These are phyloP conservation scores for Mycosphaerella arachidis DNA, from an alignment of 2,329 filamentous ascomycete genomes.

Conservation along the genomic window DNA sequence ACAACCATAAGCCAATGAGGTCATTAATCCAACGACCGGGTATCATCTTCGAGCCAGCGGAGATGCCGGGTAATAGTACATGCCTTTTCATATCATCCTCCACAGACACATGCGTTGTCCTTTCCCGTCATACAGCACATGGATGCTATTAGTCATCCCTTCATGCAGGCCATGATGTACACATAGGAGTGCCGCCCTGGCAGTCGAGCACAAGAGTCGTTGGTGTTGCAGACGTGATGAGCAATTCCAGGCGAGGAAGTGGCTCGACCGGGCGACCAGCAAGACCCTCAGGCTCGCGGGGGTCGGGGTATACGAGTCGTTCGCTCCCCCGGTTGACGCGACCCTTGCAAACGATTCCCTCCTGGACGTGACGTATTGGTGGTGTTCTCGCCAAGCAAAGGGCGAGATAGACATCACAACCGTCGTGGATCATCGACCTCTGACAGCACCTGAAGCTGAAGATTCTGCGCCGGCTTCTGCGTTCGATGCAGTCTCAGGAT, in stretches of 20 bases:
- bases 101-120: neutral
- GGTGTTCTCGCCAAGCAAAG: neutral
- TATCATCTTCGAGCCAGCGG: conserved; percentile 1
- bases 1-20: neutral
- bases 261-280: neutral
- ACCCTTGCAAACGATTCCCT: neutral
- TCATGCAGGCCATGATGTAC: neutral
- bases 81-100: neutral
- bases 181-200: neutral
- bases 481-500: conserved; percentile 17
- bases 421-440: conserved; percentile 14
- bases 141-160: neutral
- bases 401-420: neutral
- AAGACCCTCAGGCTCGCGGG: neutral
- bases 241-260: neutral
- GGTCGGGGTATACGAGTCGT: neutral
- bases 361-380: neutral
- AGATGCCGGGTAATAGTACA: conserved; percentile 1
- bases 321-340: neutral
- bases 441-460: conserved; percentile 13
- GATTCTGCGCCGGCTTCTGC: conserved; percentile 15
- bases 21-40: neutral
- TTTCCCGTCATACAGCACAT: neutral
- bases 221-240: neutral
- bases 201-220: neutral